These are phyloP conservation scores for Tuber melanosporum DNA, from an alignment of 495 filamentous ascomycete species.

Conservation along the genomic window DNA sequence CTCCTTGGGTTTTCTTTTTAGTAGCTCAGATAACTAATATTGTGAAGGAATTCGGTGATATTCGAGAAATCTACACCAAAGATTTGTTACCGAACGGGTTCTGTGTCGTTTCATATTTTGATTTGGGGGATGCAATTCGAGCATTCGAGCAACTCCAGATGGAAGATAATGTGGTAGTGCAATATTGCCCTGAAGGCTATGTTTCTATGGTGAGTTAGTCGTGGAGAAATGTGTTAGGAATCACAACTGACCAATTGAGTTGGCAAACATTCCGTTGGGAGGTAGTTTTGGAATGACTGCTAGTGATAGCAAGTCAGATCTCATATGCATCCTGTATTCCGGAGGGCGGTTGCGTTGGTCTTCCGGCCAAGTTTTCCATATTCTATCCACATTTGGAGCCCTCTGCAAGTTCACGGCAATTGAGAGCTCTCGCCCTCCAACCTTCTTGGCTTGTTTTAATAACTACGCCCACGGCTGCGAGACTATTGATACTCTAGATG, in stretches of 20 bases:
- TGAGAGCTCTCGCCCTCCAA: slow-evolving; percentile 17
- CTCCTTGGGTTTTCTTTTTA: neutral
- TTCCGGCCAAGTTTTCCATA: slow-evolving; percentile 17
- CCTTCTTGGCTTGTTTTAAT: slow-evolving; percentile 35
- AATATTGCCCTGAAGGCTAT: slow-evolving; percentile 38
- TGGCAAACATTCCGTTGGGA: slow-evolving; percentile 25
- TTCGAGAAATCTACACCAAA: slow-evolving; percentile 36
- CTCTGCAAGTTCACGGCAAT: slow-evolving; percentile 34
- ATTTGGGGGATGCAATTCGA: slow-evolving; percentile 30
- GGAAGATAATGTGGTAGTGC: slow-evolving; percentile 25
- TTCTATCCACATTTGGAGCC: slow-evolving; percentile 34
- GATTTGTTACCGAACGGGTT: slow-evolving; percentile 28
- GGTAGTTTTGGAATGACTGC: slow-evolving; percentile 1
- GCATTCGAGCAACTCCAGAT: slow-evolving; percentile 25
- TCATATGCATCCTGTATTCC: slow-evolving; percentile 29
- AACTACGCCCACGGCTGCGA: slow-evolving; percentile 25
- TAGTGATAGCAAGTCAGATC: slow-evolving; percentile 15
- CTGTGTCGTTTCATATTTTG: slow-evolving; percentile 37
- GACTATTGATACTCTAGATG: slow-evolving; percentile 33
- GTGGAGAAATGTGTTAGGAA: neutral
- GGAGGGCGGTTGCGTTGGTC: slow-evolving; percentile 16
- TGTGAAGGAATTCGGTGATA: slow-evolving; percentile 31
- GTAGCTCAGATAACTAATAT: neutral
- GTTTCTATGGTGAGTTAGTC: slow-evolving; percentile 27
- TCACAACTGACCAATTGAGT: slow-evolving; percentile 17